phyloP scores from a whole-genome alignment of 306 rosid species.

The Benincasa hispida region DNA sequence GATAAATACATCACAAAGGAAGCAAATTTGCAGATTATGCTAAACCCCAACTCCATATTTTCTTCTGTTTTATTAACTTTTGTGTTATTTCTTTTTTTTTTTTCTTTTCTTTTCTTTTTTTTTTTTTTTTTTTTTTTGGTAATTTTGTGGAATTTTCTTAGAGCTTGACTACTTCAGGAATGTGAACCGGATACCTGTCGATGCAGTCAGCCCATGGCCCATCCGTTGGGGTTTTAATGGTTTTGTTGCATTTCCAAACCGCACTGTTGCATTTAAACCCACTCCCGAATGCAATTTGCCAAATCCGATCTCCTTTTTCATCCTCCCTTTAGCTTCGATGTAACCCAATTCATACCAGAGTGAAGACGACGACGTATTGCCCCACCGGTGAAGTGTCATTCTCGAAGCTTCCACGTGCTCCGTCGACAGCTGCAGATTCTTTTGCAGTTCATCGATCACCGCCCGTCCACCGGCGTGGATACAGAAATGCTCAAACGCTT shows the following conservation, averaged over 20 bases:
- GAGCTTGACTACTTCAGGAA: conserved; percentile 88
- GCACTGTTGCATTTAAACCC: conserved; percentile 95
- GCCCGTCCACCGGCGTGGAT: conserved; percentile 95
- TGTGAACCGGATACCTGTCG: conserved; percentile 71
- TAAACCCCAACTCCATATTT: neutral
- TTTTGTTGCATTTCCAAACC: conserved; percentile 76
- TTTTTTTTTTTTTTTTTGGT: no score
- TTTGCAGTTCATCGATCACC: conserved; percentile 87
- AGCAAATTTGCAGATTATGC: neutral
- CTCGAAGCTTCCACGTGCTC: conserved; percentile 96
- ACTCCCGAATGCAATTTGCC: conserved; percentile 96
- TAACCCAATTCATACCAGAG: conserved; percentile 81
- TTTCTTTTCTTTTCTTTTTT: neutral
- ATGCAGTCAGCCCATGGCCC: conserved; percentile 89
- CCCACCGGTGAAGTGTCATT: conserved; percentile 82
- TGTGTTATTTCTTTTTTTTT: neutral
- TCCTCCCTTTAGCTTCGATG: conserved; percentile 79
- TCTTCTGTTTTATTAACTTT: neutral
- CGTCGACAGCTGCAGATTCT: conserved; percentile 70
- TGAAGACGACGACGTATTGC: conserved; percentile 91
- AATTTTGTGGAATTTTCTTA: conserved; percentile 5
- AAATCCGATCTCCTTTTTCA: conserved; percentile 78
- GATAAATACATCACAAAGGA: neutral
- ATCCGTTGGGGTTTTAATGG: conserved; percentile 37
- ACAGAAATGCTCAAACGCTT: conserved; percentile 91